Conservation (phyloP, 2,329 filamentous ascomycete genomes). For the Aspergillus hortae region DNA sequence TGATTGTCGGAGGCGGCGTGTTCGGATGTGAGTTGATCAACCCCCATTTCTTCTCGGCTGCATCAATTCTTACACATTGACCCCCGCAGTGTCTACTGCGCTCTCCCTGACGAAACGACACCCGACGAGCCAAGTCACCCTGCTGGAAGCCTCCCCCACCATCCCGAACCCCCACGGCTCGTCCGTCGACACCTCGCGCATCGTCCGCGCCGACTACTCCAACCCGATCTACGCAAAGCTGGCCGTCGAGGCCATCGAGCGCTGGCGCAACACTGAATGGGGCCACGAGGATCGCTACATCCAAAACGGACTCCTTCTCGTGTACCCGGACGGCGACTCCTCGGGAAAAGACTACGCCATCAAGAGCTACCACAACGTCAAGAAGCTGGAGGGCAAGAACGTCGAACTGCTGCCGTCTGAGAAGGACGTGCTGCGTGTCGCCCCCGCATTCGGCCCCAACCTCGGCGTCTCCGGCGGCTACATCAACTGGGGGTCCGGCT, state of each 20-base stretch:
- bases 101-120: slow-evolving; percentile 64
- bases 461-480: slow-evolving; percentile 40
- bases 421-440: slow-evolving; percentile 31
- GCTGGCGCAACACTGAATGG: slow-evolving; percentile 53
- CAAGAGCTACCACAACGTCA: slow-evolving; percentile 41
- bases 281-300: slow-evolving; percentile 42
- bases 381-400: slow-evolving; percentile 28
- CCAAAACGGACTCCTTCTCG: slow-evolving; percentile 42
- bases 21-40: slow-evolving; percentile 37
- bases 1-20: slow-evolving; percentile 43
- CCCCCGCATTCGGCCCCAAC: slow-evolving; percentile 33
- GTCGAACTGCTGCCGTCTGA: slow-evolving; percentile 33
- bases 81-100: slow-evolving; percentile 56
- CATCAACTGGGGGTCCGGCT: slow-evolving; percentile 46
- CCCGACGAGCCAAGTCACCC: slow-evolving; percentile 50
- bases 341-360: slow-evolving; percentile 33
- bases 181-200: slow-evolving; percentile 59
- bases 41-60: background rate
- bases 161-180: slow-evolving; percentile 59
- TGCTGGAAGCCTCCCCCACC: slow-evolving; percentile 53
- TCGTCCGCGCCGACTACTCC: slow-evolving; percentile 74
- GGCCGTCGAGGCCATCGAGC: slow-evolving; percentile 68
- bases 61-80: background rate
- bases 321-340: slow-evolving; percentile 31
- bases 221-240: slow-evolving; percentile 72